These are phyloP conservation scores for Tanacetum coccineum DNA, from an alignment of 129 eudicot species.

Conservation along the genomic window DNA sequence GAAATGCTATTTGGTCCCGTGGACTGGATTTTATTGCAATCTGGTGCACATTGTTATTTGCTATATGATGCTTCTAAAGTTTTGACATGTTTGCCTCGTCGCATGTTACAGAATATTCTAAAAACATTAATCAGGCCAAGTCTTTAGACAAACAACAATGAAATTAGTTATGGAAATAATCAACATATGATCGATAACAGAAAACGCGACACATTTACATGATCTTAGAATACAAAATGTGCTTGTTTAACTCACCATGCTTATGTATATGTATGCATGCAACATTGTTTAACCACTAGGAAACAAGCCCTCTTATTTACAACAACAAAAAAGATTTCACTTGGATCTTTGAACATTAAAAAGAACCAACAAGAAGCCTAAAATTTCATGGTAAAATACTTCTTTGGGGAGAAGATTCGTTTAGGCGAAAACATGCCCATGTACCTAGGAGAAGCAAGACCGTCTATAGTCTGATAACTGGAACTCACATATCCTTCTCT, in stretches of 20 bases:
- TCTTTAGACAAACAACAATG: background rate
- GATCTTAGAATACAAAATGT: constrained; percentile 8
- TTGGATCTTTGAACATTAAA: background rate
- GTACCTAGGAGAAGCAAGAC: constrained; percentile 63
- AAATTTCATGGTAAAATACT: constrained; percentile 39
- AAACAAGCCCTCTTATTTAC: constrained; percentile 15
- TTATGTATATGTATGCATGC: constrained; percentile 12
- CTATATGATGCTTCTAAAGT: too few relatives aligned
- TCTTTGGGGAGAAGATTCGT: constrained; percentile 66
- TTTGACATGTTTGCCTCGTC: background rate
- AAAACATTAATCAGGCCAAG: background rate
- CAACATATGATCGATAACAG: background rate
- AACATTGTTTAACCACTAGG: constrained; percentile 18
- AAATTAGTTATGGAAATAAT: background rate
- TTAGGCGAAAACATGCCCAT: constrained; percentile 72
- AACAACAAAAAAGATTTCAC: background rate
- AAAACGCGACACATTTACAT: constrained; percentile 5
- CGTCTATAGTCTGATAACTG: constrained; percentile 38
- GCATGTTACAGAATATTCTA: background rate
- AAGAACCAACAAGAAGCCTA: background rate
- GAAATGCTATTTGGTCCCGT: too few relatives aligned
- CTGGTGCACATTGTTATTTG: too few relatives aligned
- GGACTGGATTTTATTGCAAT: too few relatives aligned
- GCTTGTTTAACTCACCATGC: background rate
- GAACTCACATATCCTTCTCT: constrained; percentile 40